A percentile compares a stretch with the other conserved stretches of the same genome.
Conservation (phyloP, 495 filamentous ascomycete species). For the Pseudomonodictys pantanalensis region DNA sequence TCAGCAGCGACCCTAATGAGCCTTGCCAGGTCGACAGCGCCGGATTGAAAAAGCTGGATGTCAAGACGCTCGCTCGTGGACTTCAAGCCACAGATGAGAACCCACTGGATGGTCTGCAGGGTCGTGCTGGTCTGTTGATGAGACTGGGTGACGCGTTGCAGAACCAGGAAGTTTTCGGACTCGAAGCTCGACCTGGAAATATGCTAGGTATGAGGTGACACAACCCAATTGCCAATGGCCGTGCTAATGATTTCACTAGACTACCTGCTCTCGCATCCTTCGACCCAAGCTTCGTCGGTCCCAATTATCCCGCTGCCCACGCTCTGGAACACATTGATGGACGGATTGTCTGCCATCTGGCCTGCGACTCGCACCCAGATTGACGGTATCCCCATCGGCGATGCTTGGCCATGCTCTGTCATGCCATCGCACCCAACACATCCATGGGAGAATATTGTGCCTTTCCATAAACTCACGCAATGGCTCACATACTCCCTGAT, state of each 20-base stretch:
- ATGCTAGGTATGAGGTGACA: slow-evolving; percentile 75
- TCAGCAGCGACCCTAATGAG: slow-evolving; percentile 77
- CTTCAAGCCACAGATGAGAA: slow-evolving; percentile 81
- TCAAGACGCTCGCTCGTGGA: slow-evolving; percentile 70
- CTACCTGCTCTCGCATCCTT: slow-evolving; percentile 86
- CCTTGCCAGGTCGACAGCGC: slow-evolving; percentile 86
- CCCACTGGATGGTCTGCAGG: slow-evolving; percentile 82
- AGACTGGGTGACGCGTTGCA: slow-evolving; percentile 73
- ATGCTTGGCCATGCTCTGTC: slow-evolving; percentile 87
- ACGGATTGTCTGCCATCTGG: slow-evolving; percentile 85
- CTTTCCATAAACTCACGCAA: slow-evolving; percentile 90
- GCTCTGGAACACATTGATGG: slow-evolving; percentile 85
- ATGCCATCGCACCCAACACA: slow-evolving; percentile 75
- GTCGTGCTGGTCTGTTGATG: slow-evolving; percentile 75
- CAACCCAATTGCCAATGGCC: background rate
- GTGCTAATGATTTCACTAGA: slow-evolving; percentile 50
- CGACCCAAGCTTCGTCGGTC: slow-evolving; percentile 79
- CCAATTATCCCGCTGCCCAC: slow-evolving; percentile 89
- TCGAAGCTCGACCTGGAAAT: slow-evolving; percentile 81
- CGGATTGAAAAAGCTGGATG: slow-evolving; percentile 71
- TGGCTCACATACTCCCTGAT: slow-evolving; percentile 89
- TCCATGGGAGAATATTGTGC: slow-evolving; percentile 90
- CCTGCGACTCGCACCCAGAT: slow-evolving; percentile 83
- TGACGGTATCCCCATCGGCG: slow-evolving; percentile 83
- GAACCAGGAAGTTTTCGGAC: slow-evolving; percentile 81